Conservation (phyloP, 179 eudicot genomes). For the Amaranthus tricolor region DNA sequence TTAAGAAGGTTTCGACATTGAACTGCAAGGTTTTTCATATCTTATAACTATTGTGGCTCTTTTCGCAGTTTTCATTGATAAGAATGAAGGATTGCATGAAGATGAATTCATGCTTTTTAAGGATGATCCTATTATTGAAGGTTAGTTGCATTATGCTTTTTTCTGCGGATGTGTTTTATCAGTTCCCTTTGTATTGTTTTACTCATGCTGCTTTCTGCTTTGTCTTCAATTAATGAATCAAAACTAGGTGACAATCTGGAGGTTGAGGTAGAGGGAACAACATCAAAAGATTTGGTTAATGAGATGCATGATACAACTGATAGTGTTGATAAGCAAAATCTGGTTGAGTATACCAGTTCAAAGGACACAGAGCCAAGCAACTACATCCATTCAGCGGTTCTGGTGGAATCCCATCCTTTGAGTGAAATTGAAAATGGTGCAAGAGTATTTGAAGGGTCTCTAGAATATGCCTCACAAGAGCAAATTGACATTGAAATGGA, state of each 20-base stretch:
- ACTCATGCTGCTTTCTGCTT: background rate
- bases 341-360: background rate
- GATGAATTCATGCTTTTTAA: background rate
- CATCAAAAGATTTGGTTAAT: background rate
- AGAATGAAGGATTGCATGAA: background rate
- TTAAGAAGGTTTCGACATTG: background rate
- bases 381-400: background rate
- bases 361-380: constrained; percentile 2
- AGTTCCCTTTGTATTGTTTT: background rate
- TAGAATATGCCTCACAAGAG: background rate
- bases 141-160: constrained; percentile 9
- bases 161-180: background rate
- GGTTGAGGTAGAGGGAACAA: background rate
- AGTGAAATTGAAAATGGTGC: constrained; percentile 9
- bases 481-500: background rate
- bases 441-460: constrained; percentile 3
- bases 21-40: background rate
- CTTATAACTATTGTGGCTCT: background rate
- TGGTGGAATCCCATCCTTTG: constrained; percentile 4
- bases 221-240: background rate
- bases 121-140: constrained; percentile 3
- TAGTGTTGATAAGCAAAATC: background rate
- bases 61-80: constrained; percentile 13
- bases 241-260: constrained; percentile 10
- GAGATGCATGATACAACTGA: constrained; percentile 8